Base-by-base conservation (phyloP, 2,329 filamentous ascomycete species). In the Apiospora malaysiana region DNA sequence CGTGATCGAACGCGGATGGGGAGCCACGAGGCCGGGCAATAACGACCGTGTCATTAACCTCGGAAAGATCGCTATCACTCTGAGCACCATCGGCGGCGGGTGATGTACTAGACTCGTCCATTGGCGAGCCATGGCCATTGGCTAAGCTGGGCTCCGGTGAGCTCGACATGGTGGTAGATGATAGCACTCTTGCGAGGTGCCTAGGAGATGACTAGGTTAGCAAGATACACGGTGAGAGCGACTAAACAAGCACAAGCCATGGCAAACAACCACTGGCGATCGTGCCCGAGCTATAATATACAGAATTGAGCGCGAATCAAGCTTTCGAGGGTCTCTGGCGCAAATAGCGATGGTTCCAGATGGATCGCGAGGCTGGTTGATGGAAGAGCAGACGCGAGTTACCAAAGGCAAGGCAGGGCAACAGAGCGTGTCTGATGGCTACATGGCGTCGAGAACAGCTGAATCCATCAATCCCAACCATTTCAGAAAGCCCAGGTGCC, bases 61-160 rank as follows among this genome's bases (percentile, higher is more conserved):
- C 92, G 77, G 93, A 94, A 72, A 92, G 86, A 76, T 94, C 93
- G 86, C 90, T 94, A 77, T 94, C 93, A 82, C 88, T 92, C 73
- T 87, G 77, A 71, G 81, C 82, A 72, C 82, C 81, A 74, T 82
- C 78, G 70, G 81, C 72, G 70, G 73, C 78, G 70, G 81, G 72
- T 70, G 73, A 80, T 69, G 78, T 79, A 71, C 79, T 81, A 75
- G 85, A 82, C 76, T 85, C 84, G 74, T 85, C 82, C 74, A 84
- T 82, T 76, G 89, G 87, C 79, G 89, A 88, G 77, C 85, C 79
- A 81, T 91, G 88, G 79, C 92, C 92, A 83, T 94, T 93, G 78
- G 88, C 86, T 79, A 90, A 85, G 83, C 89, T 86, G 76, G 84
- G 83, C 82, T 90, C 85, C 77, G 87, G 85, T 79, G 89, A 87